Conservation (phyloP, 2,329 filamentous ascomycete species). For the Ophiobolus disseminans region DNA sequence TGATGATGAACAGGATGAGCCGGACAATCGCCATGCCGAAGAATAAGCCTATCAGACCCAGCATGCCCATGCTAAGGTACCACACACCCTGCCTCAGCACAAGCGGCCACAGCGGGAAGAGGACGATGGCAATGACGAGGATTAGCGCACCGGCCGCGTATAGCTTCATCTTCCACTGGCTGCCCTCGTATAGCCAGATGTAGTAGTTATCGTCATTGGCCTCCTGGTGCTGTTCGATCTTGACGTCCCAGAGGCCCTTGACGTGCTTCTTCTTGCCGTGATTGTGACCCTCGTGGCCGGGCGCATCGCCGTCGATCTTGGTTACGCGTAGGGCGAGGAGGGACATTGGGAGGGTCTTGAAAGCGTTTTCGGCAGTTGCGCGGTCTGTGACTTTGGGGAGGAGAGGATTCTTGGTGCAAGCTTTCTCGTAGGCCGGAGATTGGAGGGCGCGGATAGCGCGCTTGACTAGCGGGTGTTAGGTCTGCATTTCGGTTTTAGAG, state of each 20-base stretch:
- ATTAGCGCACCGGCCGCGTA: constrained; percentile 85
- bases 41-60: constrained; percentile 89
- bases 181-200: constrained; percentile 93
- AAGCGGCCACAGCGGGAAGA: constrained; percentile 96
- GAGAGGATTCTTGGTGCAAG: constrained; percentile 84
- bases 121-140: constrained; percentile 84
- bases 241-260: constrained; percentile 96
- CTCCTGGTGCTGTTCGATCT: constrained; percentile 95
- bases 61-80: constrained; percentile 94
- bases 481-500: not conserved
- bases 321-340: constrained; percentile 89
- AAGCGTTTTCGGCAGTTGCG: constrained; percentile 86
- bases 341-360: constrained; percentile 93
- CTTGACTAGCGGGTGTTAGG: constrained; percentile 70
- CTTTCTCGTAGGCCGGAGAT: constrained; percentile 89
- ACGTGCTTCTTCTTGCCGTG: constrained; percentile 74
- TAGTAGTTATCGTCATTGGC: constrained; percentile 88
- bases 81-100: constrained; percentile 91
- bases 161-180: constrained; percentile 91
- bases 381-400: constrained; percentile 89
- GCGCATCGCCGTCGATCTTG: constrained; percentile 78
- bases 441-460: constrained; percentile 89
- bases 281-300: constrained; percentile 63
- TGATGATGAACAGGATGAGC: constrained; percentile 90
- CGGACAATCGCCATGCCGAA: constrained; percentile 98